Conservation (phyloP, 805 yeast genomes). For the Saturnispora sekii region DNA sequence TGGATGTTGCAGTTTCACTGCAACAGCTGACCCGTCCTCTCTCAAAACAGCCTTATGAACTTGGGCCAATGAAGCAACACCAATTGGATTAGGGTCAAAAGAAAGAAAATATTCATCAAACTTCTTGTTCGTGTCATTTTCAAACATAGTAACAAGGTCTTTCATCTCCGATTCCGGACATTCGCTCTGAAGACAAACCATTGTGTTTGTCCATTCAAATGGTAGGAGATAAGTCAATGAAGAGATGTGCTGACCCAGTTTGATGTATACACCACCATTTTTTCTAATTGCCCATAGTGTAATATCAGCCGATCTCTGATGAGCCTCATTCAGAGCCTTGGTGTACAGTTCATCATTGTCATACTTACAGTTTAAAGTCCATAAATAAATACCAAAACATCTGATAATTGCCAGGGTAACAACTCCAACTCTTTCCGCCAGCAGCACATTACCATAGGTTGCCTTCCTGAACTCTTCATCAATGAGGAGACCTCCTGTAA, state of each 20-base stretch:
- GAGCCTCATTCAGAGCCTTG: constrained; percentile 54
- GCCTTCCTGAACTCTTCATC: constrained; percentile 30
- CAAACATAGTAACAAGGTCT: constrained; percentile 60
- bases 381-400: constrained; percentile 65
- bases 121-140: constrained; percentile 49
- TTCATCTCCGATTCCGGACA: constrained; percentile 75
- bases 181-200: constrained; percentile 84
- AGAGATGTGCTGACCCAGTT: constrained; percentile 87
- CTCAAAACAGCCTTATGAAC: constrained; percentile 72
- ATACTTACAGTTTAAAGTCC: constrained; percentile 32
- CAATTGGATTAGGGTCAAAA: constrained; percentile 71
- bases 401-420: constrained; percentile 60
- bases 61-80: constrained; percentile 94
- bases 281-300: constrained; percentile 70
- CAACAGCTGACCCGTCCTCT: constrained; percentile 55
- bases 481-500: constrained; percentile 17
- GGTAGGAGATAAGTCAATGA: constrained; percentile 91
- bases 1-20: constrained; percentile 94
- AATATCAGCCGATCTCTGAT: constrained; percentile 63
- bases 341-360: constrained; percentile 40
- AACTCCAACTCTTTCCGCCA: constrained; percentile 45
- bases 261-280: constrained; percentile 90
- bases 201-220: constrained; percentile 88
- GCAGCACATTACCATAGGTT: constrained; percentile 28
- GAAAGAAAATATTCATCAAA: constrained; percentile 56